Evolutionary conservation across 2,329 filamentous ascomycete genomes (phyloP), one percentile per base, ranked within the genome.

Genomic region (Colletotrichum cordylinicola): DNA sequence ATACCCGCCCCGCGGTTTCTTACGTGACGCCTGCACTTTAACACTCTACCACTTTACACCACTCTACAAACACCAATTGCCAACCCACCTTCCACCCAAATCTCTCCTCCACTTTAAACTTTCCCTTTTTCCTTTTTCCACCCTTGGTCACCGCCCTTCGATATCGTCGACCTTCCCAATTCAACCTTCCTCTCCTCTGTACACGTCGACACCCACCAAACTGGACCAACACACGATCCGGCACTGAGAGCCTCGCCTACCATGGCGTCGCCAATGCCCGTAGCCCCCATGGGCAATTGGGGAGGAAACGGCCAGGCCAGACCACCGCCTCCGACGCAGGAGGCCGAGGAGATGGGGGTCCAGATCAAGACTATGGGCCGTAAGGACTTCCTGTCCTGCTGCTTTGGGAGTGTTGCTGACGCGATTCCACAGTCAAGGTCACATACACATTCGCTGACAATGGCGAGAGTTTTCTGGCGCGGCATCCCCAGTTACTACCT

Each of bases 401-500:
- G 33, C 56, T 37, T 35, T 21, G 37, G 24, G 48, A 35, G 73
- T 43, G 24, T 15, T 72, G 66, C 68, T 74, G 71, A 65, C 74
- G 66, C 33, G 39, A 27, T 70, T 67, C 67, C 56, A 56, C 84
- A 98, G 96, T 98, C 85, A 98, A 98, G 89, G 94, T 98, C 66
- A 93, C 98, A 77, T 99, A 98, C 86, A 98, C 96, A 37, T 98
- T 98, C 86, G 96, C 98, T 84, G 93, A 93, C 82, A 93, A 96
- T 79, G 94, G 92, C 86, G 93, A 95, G 78, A 96, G 96, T 82
- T 98, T 96, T 85, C 90, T 99, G 66, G 96, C 96, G 75, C 92
- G 96, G 81, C 94, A 95, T 88, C 94, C 95, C 21, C 93, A 96
- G 75, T 90, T 94, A 18, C 88, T 98, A 74, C 90, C 94, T 68